Percentiles rank a stretch among this genome's conserved stretches.
These are phyloP conservation scores for Huntiella bhutanensis DNA, from an alignment of 2,329 filamentous ascomycete genomes.

Conservation along the genomic window DNA sequence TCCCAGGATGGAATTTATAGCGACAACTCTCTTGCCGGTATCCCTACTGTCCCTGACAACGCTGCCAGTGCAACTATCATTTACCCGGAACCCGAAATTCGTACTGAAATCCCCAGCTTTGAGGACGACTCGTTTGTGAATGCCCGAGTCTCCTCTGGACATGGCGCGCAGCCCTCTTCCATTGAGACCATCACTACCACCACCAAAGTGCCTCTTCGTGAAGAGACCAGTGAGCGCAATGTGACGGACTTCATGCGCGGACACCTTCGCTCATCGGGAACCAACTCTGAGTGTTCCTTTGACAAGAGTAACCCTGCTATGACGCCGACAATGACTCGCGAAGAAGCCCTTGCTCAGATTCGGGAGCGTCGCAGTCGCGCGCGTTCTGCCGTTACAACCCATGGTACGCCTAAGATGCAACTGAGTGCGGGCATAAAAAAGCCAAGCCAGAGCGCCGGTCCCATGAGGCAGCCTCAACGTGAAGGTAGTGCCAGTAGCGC, in stretches of 20 bases:
- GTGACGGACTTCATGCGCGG: constrained; percentile 2
- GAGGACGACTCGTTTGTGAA: constrained; percentile 10
- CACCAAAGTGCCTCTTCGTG: constrained; percentile 31
- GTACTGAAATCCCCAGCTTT: constrained; percentile 17
- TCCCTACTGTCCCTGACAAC: constrained; percentile 9
- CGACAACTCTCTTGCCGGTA: neutral
- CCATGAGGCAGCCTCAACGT: constrained; percentile 17
- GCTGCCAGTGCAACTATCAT: constrained; percentile 9
- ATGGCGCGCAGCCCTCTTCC: neutral
- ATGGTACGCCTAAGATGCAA: neutral
- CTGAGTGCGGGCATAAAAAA: neutral
- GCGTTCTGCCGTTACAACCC: constrained; percentile 26
- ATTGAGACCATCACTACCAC: constrained; percentile 31
- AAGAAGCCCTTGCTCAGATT: constrained; percentile 59
- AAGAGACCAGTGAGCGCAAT: constrained; percentile 19
- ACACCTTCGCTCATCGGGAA: constrained; percentile 3
- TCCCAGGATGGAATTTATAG: constrained; percentile 5
- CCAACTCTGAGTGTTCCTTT: constrained; percentile 20
- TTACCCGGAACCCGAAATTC: constrained; percentile 13
- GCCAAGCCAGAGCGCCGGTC: neutral
- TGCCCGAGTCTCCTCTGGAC: constrained; percentile 13
- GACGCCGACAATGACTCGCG: constrained; percentile 49
- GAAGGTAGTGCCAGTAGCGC: constrained; percentile 21
- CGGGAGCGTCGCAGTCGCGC: constrained; percentile 53
- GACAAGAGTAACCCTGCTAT: constrained; percentile 38